phyloP scores from a whole-genome alignment of 129 eudicot genomes.

The Ambrosia trifida region DNA sequence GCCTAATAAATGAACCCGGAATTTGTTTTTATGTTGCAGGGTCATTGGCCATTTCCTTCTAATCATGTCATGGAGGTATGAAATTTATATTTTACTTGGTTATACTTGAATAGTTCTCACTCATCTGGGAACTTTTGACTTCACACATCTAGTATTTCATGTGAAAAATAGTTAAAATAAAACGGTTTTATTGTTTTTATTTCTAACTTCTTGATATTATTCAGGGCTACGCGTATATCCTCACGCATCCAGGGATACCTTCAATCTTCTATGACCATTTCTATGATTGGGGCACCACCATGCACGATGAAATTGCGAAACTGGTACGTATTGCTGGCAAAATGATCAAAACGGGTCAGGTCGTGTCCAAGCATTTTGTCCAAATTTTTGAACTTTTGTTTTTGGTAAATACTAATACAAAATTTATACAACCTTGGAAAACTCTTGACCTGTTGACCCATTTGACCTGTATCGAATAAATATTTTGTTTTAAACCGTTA shows the following conservation, averaged over 20 bases:
- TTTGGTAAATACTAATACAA: not conserved
- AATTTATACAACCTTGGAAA: not conserved
- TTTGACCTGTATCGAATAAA: not conserved
- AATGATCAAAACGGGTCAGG: constrained; percentile 1
- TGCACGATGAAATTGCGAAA: constrained; percentile 73
- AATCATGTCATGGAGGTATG: constrained; percentile 86
- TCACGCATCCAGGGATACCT: constrained; percentile 91
- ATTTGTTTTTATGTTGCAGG: constrained; percentile 42
- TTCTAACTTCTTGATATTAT: constrained; percentile 4
- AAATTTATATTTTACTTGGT: not conserved
- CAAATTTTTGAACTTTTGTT: not conserved
- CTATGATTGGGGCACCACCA: constrained; percentile 71
- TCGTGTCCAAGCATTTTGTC: not conserved
- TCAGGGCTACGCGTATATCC: constrained; percentile 94
- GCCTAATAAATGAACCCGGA: not conserved
- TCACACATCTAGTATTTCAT: not conserved
- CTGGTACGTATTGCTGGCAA: constrained; percentile 47
- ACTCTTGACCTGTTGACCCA: not conserved
- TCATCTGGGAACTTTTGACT: not conserved
- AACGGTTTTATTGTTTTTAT: constrained; percentile 1
- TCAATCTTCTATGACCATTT: constrained; percentile 89
- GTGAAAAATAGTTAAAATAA: not conserved
- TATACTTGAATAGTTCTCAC: not conserved
- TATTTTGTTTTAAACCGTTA: not conserved
- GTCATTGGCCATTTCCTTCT: constrained; percentile 86